These are phyloP conservation scores for Acanthamoeba lenticulata DNA, from an alignment of 208 protist species.

Conservation along the genomic window DNA sequence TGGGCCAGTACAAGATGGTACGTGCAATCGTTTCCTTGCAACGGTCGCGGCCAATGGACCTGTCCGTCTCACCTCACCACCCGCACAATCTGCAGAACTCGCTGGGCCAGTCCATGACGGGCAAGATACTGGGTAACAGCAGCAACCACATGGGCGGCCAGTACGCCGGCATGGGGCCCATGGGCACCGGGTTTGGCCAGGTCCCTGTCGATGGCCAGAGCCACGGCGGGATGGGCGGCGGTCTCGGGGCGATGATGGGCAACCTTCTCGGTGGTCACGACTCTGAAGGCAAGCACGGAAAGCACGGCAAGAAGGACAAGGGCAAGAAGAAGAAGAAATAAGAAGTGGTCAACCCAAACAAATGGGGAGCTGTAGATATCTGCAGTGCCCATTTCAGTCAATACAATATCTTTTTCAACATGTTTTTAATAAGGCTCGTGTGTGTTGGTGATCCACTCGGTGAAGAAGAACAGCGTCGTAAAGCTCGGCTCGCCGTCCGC, in stretches of 20 bases:
- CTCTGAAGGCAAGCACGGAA: neutral
- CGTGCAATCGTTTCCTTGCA: neutral
- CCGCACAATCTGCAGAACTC: too few relatives aligned
- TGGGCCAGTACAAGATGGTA: constrained; percentile 22
- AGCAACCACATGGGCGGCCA: neutral
- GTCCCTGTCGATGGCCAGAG: neutral
- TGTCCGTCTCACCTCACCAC: too few relatives aligned
- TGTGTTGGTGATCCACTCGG: too few relatives aligned
- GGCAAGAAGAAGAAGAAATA: constrained; percentile 1
- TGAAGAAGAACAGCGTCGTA: too few relatives aligned
- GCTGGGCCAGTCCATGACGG: neutral
- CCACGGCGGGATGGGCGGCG: neutral
- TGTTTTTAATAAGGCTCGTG: too few relatives aligned
- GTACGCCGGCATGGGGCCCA: neutral
- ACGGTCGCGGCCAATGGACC: neutral
- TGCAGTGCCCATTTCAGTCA: neutral
- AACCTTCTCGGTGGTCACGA: neutral
- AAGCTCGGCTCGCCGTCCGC: too few relatives aligned
- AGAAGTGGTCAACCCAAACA: neutral
- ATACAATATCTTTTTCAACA: neutral
- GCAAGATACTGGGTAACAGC: neutral
- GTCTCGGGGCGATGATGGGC: neutral
- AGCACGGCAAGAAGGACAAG: constrained; percentile 1
- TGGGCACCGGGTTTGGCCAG: neutral
- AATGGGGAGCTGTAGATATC: neutral